Conservation (phyloP, 306 rosid species). For the Vigna trinervia region DNA sequence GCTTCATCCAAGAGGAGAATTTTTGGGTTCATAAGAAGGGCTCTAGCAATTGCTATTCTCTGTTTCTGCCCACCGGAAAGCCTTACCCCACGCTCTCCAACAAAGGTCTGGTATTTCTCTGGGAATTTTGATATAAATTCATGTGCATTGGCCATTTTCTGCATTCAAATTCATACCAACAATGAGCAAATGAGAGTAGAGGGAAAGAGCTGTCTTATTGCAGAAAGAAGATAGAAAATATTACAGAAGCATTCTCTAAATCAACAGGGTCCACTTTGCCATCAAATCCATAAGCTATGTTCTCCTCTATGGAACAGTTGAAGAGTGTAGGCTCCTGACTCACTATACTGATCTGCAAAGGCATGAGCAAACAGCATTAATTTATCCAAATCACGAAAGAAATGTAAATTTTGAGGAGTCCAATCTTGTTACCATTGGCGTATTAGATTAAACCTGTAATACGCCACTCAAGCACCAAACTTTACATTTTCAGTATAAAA, state of each 20-base stretch:
- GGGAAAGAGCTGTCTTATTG: conserved; percentile 12
- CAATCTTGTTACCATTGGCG: conserved; percentile 18
- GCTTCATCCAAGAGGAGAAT: conserved; percentile 76
- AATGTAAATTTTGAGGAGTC: conserved; percentile 16
- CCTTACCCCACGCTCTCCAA: conserved; percentile 75
- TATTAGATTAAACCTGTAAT: conserved; percentile 16
- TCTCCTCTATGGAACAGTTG: conserved; percentile 84
- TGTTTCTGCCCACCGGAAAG: conserved; percentile 87
- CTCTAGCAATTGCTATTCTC: conserved; percentile 79
- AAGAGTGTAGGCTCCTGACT: conserved; percentile 84
- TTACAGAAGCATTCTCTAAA: conserved; percentile 76
- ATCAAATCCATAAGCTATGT: conserved; percentile 78
- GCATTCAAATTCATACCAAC: conserved; percentile 44
- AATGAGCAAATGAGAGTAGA: conserved; percentile 19
- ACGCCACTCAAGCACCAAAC: conserved; percentile 9
- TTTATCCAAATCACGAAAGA: conserved; percentile 28
- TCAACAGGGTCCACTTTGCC: conserved; percentile 61
- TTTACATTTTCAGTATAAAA: conserved; percentile 4
- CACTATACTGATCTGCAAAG: conserved; percentile 75
- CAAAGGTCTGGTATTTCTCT: conserved; percentile 65
- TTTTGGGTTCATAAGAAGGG: conserved; percentile 70
- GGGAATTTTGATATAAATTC: conserved; percentile 71
- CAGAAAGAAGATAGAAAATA: conserved; percentile 37
- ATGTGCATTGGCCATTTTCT: conserved; percentile 85
- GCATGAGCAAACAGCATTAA: conserved; percentile 28